Evolutionary conservation across 73 alveolate genomes (phyloP).

Genomic region (Paramecium caudatum): DNA sequence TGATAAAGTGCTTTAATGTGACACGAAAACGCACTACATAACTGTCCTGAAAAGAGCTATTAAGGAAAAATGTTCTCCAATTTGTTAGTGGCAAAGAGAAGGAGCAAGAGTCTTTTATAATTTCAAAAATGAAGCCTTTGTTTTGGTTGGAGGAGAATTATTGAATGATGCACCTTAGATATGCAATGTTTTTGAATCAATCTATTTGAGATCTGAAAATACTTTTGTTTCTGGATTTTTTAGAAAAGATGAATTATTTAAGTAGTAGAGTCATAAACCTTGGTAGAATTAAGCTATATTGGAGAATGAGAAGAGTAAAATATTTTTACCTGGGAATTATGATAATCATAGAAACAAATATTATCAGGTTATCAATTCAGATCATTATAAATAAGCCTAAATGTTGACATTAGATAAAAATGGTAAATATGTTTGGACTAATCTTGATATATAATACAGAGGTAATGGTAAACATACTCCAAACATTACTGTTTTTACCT

Average conservation of each 20-base stretch:
- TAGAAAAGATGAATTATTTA: neutral
- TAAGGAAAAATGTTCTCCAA: neutral
- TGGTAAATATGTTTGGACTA: too few species aligned
- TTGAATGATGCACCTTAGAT: neutral
- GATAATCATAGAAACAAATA: neutral
- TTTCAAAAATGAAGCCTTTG: neutral
- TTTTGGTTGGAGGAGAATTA: neutral
- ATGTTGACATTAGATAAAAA: too few species aligned
- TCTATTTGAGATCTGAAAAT: neutral
- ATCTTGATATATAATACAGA: too few species aligned
- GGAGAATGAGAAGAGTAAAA: neutral
- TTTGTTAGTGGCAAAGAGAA: neutral
- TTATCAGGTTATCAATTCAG: too few species aligned
- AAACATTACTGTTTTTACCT: slow-evolving; percentile 15
- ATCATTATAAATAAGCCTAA: too few species aligned
- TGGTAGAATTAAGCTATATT: neutral
- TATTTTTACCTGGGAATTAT: neutral
- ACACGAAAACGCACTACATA: neutral
- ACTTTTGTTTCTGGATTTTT: slow-evolving; percentile 9
- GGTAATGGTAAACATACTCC: neutral
- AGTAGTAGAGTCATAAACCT: neutral
- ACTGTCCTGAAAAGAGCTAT: neutral
- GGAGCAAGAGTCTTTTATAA: slow-evolving; percentile 13
- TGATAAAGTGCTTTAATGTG: neutral
- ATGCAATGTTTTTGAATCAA: neutral